Evolutionary conservation across 192 early-diverging fungal genomes (phyloP).

Genomic region (Coemansia sp.): DNA sequence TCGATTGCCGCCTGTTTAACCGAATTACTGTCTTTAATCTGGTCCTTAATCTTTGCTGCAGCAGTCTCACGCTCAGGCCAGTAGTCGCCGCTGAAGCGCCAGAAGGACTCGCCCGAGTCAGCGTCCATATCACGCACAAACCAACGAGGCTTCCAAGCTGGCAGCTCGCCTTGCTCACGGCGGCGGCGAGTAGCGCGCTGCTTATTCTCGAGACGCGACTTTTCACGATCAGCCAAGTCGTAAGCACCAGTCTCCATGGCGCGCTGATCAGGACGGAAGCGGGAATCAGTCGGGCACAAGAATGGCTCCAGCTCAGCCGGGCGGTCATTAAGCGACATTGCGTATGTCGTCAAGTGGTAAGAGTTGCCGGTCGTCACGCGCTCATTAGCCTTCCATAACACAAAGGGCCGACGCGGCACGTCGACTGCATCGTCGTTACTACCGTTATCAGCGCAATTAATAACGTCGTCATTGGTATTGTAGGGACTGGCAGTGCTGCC

Average conservation of each 20-base stretch:
- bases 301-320: conserved; percentile 59
- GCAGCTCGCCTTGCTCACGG: conserved; percentile 63
- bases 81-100: conserved; percentile 70
- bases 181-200: conserved; percentile 67
- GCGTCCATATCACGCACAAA: conserved; percentile 69
- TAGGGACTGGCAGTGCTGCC: background rate
- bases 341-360: conserved; percentile 79
- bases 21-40: background rate
- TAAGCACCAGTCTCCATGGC: conserved; percentile 85
- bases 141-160: conserved; percentile 73
- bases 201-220: conserved; percentile 74
- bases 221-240: conserved; percentile 72
- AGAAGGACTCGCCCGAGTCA: conserved; percentile 69
- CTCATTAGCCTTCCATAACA: conserved; percentile 68
- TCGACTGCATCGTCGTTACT: conserved; percentile 39
- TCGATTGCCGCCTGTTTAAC: conserved; percentile 2
- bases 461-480: conserved; percentile 16
- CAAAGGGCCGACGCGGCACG: conserved; percentile 53
- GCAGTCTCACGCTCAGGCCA: conserved; percentile 68
- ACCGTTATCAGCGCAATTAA: conserved; percentile 19
- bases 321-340: conserved; percentile 76
- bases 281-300: conserved; percentile 80
- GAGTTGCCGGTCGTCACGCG: conserved; percentile 57
- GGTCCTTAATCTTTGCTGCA: conserved; percentile 17
- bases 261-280: conserved; percentile 82